These are phyloP conservation scores for Aspergillus hancockii DNA, from an alignment of 495 filamentous ascomycete genomes.

Conservation along the genomic window DNA sequence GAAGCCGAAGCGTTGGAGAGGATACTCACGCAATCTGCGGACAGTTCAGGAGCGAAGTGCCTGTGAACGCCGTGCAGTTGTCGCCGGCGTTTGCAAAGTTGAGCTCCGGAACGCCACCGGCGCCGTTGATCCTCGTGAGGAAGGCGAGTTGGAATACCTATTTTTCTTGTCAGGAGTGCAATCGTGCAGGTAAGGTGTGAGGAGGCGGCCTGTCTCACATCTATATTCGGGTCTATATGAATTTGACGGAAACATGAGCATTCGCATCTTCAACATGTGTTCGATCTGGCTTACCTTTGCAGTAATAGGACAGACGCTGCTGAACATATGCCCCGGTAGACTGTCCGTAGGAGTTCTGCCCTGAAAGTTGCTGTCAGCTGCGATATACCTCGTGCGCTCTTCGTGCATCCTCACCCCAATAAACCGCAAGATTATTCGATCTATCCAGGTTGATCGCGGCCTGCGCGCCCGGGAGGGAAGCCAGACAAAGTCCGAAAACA, in stretches of 20 bases:
- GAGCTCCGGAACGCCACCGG: slow-evolving; percentile 50
- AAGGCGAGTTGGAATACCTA: slow-evolving; percentile 65
- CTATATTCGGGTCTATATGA: slow-evolving; percentile 31
- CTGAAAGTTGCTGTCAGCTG: slow-evolving; percentile 27
- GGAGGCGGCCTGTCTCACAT: slow-evolving; percentile 12
- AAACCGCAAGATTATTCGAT: slow-evolving; percentile 57
- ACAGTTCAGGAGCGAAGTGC: slow-evolving; percentile 58
- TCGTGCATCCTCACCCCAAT: slow-evolving; percentile 54
- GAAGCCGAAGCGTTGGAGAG: too few relatives aligned
- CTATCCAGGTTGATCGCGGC: slow-evolving; percentile 44
- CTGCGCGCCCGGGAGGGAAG: background rate
- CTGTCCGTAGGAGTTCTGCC: slow-evolving; percentile 58
- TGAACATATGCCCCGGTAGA: slow-evolving; percentile 45
- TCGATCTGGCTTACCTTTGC: slow-evolving; percentile 47
- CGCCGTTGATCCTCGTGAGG: slow-evolving; percentile 52
- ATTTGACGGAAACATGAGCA: background rate
- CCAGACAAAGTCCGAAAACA: background rate
- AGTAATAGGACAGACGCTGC: slow-evolving; percentile 58
- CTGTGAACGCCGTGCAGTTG: slow-evolving; percentile 57
- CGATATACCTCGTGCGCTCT: background rate
- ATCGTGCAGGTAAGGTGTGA: background rate
- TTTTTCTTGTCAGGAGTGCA: background rate
- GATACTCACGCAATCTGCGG: slow-evolving; percentile 58
- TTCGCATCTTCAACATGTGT: background rate
- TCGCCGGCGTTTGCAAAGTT: slow-evolving; percentile 63